These are phyloP conservation scores for Lactifluus pinguis DNA, from an alignment of 768 basidiomycete species.

Conservation along the genomic window DNA sequence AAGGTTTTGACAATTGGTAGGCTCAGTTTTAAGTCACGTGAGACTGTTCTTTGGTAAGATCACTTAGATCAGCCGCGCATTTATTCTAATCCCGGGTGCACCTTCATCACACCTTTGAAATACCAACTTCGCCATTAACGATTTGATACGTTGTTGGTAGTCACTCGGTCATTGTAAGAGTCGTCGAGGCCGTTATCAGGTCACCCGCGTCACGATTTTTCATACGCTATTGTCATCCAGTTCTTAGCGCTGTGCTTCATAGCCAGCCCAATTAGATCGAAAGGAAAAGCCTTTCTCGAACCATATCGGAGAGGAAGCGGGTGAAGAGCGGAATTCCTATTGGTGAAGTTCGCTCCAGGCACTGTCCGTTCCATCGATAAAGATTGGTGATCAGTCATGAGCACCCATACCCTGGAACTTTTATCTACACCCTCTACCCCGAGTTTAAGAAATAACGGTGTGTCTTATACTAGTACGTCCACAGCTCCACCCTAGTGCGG, in stretches of 20 bases:
- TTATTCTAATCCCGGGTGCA: too few species aligned
- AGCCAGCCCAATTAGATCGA: slow-evolving; percentile 15
- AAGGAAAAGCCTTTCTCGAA: slow-evolving; percentile 11
- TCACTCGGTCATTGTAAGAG: too few species aligned
- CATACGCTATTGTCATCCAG: slow-evolving; percentile 19
- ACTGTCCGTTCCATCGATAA: slow-evolving; percentile 8
- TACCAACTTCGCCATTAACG: too few species aligned
- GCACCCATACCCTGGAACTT: neutral
- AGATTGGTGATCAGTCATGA: neutral
- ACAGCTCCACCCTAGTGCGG: slow-evolving; percentile 7
- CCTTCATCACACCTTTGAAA: too few species aligned
- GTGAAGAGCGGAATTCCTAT: slow-evolving; percentile 20
- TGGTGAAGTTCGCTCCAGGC: neutral
- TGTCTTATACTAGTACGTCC: slow-evolving; percentile 15
- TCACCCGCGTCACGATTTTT: neutral
- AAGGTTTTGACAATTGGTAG: too few species aligned
- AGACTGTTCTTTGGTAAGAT: too few species aligned
- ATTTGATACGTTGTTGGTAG: too few species aligned
- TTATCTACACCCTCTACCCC: slow-evolving; percentile 16
- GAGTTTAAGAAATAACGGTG: slow-evolving; percentile 16
- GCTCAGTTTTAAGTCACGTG: too few species aligned
- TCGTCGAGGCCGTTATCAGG: too few species aligned
- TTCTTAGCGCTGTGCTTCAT: slow-evolving; percentile 17
- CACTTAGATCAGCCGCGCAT: too few species aligned
- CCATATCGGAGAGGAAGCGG: slow-evolving; percentile 10